A percentile compares a stretch with the other conserved stretches of the same genome.
These are phyloP conservation scores for Tetragonia tetragonoides DNA, from an alignment of 148 eudicot genomes.

Conservation along the genomic window DNA sequence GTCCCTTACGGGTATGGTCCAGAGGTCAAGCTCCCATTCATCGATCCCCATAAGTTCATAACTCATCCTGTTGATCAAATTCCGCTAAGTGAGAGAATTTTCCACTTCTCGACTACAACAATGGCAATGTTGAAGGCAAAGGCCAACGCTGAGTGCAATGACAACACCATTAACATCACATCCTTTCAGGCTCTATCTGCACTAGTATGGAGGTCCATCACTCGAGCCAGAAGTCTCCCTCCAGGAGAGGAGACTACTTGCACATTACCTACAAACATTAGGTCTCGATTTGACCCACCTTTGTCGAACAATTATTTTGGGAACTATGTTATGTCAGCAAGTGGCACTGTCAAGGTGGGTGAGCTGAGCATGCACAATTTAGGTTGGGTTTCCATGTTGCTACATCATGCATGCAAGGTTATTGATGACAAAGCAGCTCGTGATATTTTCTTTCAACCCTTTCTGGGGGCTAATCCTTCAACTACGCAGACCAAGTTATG, in stretches of 20 bases:
- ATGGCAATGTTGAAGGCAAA: conserved; percentile 41
- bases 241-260: conserved; percentile 50
- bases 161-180: conserved; percentile 23
- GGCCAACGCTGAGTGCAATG: conserved; percentile 27
- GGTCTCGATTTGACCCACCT: conserved; percentile 53
- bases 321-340: conserved; percentile 41
- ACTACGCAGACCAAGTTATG: too few species aligned
- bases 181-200: conserved; percentile 5
- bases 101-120: conserved; percentile 50
- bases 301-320: conserved; percentile 57
- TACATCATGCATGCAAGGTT: conserved; percentile 34
- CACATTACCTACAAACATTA: conserved; percentile 55
- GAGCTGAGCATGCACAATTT: conserved; percentile 41
- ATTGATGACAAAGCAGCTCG: conserved; percentile 27
- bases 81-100: conserved; percentile 51
- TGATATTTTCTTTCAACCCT: neutral
- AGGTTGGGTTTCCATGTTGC: conserved; percentile 45
- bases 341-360: conserved; percentile 17
- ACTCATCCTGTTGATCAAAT: neutral
- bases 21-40: conserved; percentile 34
- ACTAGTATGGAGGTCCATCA: conserved; percentile 14
- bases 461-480: conserved; percentile 15
- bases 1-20: conserved; percentile 23
- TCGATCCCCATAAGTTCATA: conserved; percentile 28
- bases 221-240: conserved; percentile 25